These are phyloP conservation scores for Rhododendron vialii DNA, from an alignment of 148 eudicot genomes.

Conservation along the genomic window DNA sequence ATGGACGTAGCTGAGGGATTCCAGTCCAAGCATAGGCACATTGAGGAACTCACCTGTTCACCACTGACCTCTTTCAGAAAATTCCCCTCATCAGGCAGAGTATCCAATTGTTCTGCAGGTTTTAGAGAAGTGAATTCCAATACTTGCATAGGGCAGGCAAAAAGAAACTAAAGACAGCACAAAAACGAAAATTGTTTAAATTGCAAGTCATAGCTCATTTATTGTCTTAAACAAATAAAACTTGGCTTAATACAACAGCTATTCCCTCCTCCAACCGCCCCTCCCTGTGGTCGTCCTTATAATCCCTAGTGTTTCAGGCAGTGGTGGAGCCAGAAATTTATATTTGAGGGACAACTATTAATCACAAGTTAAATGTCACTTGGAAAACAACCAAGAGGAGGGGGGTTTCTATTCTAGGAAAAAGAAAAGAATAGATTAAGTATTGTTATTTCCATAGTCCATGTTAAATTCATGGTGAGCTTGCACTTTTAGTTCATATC, in stretches of 20 bases:
- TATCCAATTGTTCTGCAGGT: background rate
- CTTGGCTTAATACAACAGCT: background rate
- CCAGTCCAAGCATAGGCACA: constrained; percentile 95
- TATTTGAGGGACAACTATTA: background rate
- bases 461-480: background rate
- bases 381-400: background rate
- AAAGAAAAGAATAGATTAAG: background rate
- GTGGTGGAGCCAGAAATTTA: background rate
- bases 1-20: constrained; percentile 65
- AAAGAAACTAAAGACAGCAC: background rate
- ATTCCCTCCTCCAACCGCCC: background rate
- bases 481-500: background rate
- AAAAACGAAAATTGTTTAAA: background rate
- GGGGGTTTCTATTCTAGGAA: background rate
- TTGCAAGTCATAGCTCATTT: background rate
- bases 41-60: constrained; percentile 65
- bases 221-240: background rate
- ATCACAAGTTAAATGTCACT: background rate
- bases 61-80: constrained; percentile 38
- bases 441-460: background rate
- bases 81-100: constrained; percentile 31
- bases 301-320: background rate
- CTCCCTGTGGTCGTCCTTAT: background rate
- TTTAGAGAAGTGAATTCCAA: background rate
- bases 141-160: background rate